Evolutionary conservation across 257 asterid species (phyloP).

Genomic region (Handroanthus guayacan): DNA sequence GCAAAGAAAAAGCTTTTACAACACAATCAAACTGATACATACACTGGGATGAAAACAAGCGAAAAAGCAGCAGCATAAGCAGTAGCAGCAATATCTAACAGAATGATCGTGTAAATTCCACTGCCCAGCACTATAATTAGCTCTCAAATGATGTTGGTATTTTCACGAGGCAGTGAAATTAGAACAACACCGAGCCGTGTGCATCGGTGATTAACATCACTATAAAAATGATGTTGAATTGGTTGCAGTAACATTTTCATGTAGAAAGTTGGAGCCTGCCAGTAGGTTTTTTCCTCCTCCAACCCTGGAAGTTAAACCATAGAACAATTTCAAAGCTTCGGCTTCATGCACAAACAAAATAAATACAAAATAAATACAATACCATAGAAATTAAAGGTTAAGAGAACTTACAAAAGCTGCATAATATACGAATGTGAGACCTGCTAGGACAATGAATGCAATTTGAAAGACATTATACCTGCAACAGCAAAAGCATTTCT

Average conservation of each 20-base stretch:
- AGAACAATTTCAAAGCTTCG: slow-evolving; percentile 27
- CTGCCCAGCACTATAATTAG: slow-evolving; percentile 33
- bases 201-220: slow-evolving; percentile 43
- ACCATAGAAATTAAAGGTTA: slow-evolving; percentile 17
- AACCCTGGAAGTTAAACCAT: slow-evolving; percentile 59
- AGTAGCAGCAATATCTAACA: slow-evolving; percentile 44
- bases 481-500: slow-evolving; percentile 37
- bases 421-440: slow-evolving; percentile 88
- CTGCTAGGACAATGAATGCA: slow-evolving; percentile 79
- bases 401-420: slow-evolving; percentile 74
- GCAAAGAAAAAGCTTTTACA: slow-evolving; percentile 39
- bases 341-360: slow-evolving; percentile 24
- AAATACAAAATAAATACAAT: slow-evolving; percentile 17
- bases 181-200: slow-evolving; percentile 47
- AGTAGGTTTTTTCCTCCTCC: slow-evolving; percentile 80
- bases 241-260: slow-evolving; percentile 40
- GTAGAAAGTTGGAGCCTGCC: slow-evolving; percentile 89
- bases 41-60: slow-evolving; percentile 47
- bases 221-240: slow-evolving; percentile 35
- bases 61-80: slow-evolving; percentile 16
- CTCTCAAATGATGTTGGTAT: slow-evolving; percentile 40
- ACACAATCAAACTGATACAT: slow-evolving; percentile 55
- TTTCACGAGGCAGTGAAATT: slow-evolving; percentile 42
- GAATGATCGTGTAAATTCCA: slow-evolving; percentile 36
- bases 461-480: slow-evolving; percentile 95